Conservation (phyloP, 345 rosid species). For the Atalantia buxifolia region DNA sequence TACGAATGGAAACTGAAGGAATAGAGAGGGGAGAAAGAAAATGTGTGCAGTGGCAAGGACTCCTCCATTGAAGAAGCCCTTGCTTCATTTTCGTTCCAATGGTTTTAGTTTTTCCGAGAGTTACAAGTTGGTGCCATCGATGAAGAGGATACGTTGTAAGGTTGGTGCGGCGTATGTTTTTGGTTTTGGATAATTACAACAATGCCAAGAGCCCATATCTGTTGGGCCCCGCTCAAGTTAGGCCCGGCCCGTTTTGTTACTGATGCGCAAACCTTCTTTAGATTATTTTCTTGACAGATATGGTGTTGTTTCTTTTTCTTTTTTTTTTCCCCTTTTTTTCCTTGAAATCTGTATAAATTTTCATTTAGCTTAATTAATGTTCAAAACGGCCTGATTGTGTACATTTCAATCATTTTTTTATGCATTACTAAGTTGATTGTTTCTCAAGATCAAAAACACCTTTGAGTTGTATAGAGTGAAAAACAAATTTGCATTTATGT, state of each 20-base stretch:
- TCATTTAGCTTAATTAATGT: no score
- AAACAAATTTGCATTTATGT: no score
- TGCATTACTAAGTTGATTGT: no score
- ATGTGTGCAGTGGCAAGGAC: constrained; percentile 33
- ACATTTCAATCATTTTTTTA: no score
- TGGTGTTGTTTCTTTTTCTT: no score
- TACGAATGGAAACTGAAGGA: constrained; percentile 27
- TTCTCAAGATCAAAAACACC: no score
- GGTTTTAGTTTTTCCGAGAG: background rate
- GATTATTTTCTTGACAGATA: no score
- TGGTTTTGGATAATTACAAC: background rate
- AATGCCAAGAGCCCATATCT: background rate
- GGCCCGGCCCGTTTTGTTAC: background rate
- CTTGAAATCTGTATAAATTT: no score
- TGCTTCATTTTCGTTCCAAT: constrained; percentile 39
- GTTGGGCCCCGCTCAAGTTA: background rate
- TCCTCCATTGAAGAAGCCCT: constrained; percentile 78
- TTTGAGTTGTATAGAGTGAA: no score
- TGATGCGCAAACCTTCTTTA: accelerated
- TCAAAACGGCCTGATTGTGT: no score
- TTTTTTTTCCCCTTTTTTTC: accelerated
- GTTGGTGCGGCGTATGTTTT: background rate
- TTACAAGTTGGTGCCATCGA: background rate
- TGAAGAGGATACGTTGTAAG: no score
- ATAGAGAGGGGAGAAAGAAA: constrained; percentile 13